phyloP scores from a whole-genome alignment of 139 green algal species.

The Tetraselmis chui region DNA sequence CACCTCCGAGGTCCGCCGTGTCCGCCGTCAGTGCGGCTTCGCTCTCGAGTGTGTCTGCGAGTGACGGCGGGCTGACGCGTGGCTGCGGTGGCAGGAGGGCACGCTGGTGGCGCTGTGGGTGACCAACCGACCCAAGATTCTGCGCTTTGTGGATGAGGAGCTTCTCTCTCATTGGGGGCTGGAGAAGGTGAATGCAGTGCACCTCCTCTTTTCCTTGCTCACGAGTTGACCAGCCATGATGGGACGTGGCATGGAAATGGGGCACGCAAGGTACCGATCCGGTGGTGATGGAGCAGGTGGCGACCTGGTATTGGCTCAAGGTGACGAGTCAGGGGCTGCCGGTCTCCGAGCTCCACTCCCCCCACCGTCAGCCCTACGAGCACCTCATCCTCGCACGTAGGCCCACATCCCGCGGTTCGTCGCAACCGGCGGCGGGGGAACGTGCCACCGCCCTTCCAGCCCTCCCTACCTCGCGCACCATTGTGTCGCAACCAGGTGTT shows the following conservation, averaged over 20 bases:
- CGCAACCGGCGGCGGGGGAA: no score
- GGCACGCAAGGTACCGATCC: no score
- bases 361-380: constrained; percentile 65
- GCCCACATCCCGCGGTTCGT: no score
- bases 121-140: constrained; percentile 66
- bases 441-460: background rate
- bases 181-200: background rate
- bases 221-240: no score
- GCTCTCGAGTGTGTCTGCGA: no score
- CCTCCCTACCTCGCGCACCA: background rate
- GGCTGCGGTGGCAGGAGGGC: constrained; percentile 24
- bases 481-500: background rate
- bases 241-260: no score
- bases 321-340: constrained; percentile 30
- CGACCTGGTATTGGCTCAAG: constrained; percentile 76
- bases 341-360: constrained; percentile 32
- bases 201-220: no score
- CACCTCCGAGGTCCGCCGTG: background rate
- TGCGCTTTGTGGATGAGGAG: constrained; percentile 52
- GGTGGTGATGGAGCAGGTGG: no score
- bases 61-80: no score
- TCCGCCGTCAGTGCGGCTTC: no score
- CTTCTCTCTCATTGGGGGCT: constrained; percentile 69
- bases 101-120: constrained; percentile 70
- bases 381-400: constrained; percentile 28